A percentile compares a stretch with the other conserved stretches of the same genome.
Conservation (phyloP, 495 filamentous ascomycete genomes). For the Usnea hakonensis region DNA sequence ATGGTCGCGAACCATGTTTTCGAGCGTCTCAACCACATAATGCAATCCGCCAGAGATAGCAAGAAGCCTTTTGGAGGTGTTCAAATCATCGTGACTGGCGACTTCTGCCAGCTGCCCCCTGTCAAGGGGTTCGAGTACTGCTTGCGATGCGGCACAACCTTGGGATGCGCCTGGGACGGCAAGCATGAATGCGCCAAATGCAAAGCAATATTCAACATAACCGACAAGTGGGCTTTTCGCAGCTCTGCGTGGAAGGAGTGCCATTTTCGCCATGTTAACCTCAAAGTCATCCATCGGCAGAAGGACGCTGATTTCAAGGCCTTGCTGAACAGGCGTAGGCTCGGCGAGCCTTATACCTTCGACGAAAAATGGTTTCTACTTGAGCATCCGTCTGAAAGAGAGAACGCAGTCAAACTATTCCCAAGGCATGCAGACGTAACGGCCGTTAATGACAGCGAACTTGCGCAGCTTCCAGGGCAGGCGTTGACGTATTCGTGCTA, state of each 20-base stretch:
- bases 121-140: constrained; percentile 35
- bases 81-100: constrained; percentile 38
- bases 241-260: constrained; percentile 30
- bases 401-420: constrained; percentile 41
- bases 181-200: constrained; percentile 31
- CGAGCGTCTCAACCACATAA: constrained; percentile 43
- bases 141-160: constrained; percentile 30
- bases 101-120: constrained; percentile 40
- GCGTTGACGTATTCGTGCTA: constrained; percentile 17
- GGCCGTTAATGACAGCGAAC: constrained; percentile 32
- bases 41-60: constrained; percentile 34
- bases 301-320: constrained; percentile 40
- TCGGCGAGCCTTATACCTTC: constrained; percentile 32
- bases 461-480: constrained; percentile 27
- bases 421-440: constrained; percentile 36
- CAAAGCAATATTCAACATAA: constrained; percentile 9
- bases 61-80: constrained; percentile 36
- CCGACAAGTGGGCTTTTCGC: constrained; percentile 23
- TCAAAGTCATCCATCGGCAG: constrained; percentile 48
- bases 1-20: constrained; percentile 51
- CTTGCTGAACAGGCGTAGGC: constrained; percentile 44
- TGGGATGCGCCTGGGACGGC: constrained; percentile 8
- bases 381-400: constrained; percentile 35
- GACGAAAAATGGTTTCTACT: constrained; percentile 39
- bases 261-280: constrained; percentile 31